Evolutionary conservation across 352 stramenopile genomes (phyloP), one percentile per base, ranked within the genome.

Genomic region (Thraustotheca clavata): DNA sequence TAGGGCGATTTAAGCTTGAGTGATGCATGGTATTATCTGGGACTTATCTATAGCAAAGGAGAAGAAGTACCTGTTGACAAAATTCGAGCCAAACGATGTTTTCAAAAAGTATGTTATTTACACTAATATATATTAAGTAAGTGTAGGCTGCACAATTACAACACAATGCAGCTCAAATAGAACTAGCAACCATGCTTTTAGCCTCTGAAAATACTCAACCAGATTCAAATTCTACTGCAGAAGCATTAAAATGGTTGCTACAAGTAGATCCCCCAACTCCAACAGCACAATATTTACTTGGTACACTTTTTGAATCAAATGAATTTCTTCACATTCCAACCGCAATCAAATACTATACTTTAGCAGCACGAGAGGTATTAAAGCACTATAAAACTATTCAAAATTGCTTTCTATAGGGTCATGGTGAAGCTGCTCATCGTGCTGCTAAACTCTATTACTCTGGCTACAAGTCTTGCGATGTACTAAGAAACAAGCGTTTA

Each of bases 371-470:
- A 41, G 29, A 12, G 38, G 55, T 63, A 5, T 4, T 49, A 7
- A 11, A 27, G 11, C 52, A 6, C n/a, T n/a, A n/a, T n/a, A n/a
- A n/a, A n/a, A n/a, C n/a, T n/a, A n/a, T n/a, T n/a, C n/a, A n/a
- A n/a, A 16, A 54, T 22, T 54, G 47, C 43, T 6, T 33, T 12
- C 12, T 34, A 24, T 36, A 82, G 75, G 52, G 67, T 9, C 78
- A 89, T 24, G 63, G 39, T 2, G 49, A 73, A 59, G 79, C 80
- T 16, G 79, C 80, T 1, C 76, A 78, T 29, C 76, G 80, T 16
- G 79, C 77, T 6, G 81, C 83, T 2, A 69, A 71, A 0, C 89
- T 91, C 73, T 46, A 72, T 24, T 93, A 91, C 67, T 74, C 73
- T 4, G 80, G 77, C 1, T 8, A n/a, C 35, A 73, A 86, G 38